phyloP scores from a whole-genome alignment of 805 yeast genomes.

The Kluyveromyces dobzhanskii region DNA sequence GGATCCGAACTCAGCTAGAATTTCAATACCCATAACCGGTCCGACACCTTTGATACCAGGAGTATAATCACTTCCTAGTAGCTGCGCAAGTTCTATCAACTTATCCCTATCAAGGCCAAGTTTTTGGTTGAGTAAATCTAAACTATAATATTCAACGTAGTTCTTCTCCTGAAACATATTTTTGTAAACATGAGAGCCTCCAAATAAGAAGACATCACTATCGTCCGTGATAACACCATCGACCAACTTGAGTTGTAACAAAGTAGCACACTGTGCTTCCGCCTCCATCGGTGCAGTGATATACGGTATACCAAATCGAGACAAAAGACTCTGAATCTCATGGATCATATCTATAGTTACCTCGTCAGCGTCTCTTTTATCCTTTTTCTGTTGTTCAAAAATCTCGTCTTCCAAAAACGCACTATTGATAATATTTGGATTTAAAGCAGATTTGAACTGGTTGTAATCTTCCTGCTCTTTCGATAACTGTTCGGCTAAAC shows the following conservation, averaged over 20 bases:
- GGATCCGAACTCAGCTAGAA: constrained; percentile 71
- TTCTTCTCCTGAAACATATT: constrained; percentile 92
- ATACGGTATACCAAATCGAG: constrained; percentile 88
- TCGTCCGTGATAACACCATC: constrained; percentile 97
- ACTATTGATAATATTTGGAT: constrained; percentile 16
- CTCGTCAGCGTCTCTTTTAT: constrained; percentile 83
- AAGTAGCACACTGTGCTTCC: constrained; percentile 94
- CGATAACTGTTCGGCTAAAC: constrained; percentile 49
- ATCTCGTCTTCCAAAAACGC: constrained; percentile 36
- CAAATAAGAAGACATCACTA: constrained; percentile 92
- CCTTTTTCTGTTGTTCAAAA: constrained; percentile 55
- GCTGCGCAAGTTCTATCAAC: constrained; percentile 71
- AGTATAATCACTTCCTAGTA: constrained; percentile 93
- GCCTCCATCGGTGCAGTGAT: constrained; percentile 98
- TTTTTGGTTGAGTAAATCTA: constrained; percentile 47
- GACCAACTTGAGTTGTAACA: constrained; percentile 59
- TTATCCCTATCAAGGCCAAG: constrained; percentile 56
- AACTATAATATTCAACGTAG: constrained; percentile 77
- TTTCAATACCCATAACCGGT: constrained; percentile 86
- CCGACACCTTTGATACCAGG: constrained; percentile 91
- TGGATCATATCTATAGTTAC: constrained; percentile 78
- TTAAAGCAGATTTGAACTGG: constrained; percentile 42
- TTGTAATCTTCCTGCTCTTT: constrained; percentile 70
- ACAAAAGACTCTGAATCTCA: constrained; percentile 83
- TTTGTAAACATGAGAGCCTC: constrained; percentile 75